Percentiles rank a stretch among this genome's conserved stretches.
Conservation (phyloP, 768 basidiomycete genomes). For the Mycena belliarum region DNA sequence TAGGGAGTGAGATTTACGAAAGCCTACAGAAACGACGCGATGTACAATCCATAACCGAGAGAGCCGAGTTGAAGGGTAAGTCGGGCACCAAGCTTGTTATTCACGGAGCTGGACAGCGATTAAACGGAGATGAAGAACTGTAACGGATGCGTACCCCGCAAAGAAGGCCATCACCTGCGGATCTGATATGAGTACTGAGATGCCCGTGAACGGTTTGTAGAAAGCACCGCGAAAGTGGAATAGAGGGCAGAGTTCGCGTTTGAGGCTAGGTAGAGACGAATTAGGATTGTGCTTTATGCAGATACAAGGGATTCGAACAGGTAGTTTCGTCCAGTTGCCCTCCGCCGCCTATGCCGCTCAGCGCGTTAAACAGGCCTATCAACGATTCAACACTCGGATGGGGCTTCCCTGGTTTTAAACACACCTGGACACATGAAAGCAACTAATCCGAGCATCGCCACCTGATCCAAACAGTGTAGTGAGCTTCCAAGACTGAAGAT, state of each 20-base stretch:
- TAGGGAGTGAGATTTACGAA: too few relatives aligned
- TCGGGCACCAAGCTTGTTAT: slow-evolving; percentile 79
- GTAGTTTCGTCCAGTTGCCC: slow-evolving; percentile 70
- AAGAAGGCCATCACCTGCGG: slow-evolving; percentile 51
- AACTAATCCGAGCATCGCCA: slow-evolving; percentile 58
- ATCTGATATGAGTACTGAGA: slow-evolving; percentile 20
- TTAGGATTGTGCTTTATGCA: too few relatives aligned
- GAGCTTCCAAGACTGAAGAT: neutral
- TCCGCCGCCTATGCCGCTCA: slow-evolving; percentile 79
- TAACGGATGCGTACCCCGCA: slow-evolving; percentile 53
- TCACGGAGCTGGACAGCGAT: slow-evolving; percentile 56
- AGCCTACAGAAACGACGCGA: slow-evolving; percentile 49
- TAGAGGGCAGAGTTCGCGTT: slow-evolving; percentile 75
- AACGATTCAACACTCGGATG: too few relatives aligned
- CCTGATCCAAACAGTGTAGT: too few relatives aligned
- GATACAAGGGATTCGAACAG: slow-evolving; percentile 25
- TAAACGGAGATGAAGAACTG: neutral
- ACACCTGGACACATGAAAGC: slow-evolving; percentile 49
- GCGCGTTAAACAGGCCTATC: slow-evolving; percentile 73
- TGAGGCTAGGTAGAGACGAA: slow-evolving; percentile 41
- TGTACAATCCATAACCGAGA: slow-evolving; percentile 68
- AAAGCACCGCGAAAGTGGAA: slow-evolving; percentile 44
- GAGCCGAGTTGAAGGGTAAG: slow-evolving; percentile 75
- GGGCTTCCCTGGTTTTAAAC: neutral
- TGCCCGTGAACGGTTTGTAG: slow-evolving; percentile 36